Percentiles rank a stretch among this genome's conserved stretches.
phyloP scores from a whole-genome alignment of 2,329 filamentous ascomycete genomes.

The Metarhizium guizhouense region DNA sequence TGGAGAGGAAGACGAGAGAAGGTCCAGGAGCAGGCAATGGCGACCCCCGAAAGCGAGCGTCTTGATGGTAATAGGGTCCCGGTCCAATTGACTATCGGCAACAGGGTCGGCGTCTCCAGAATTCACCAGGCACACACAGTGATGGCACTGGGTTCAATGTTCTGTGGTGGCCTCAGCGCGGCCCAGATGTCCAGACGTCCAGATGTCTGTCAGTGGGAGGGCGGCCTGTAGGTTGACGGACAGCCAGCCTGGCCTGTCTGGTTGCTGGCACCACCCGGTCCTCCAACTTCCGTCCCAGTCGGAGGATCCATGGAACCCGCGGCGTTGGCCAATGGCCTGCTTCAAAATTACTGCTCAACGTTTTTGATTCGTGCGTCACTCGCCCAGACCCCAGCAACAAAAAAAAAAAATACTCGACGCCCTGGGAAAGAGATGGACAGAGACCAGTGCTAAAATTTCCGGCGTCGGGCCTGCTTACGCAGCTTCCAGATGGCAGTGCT shows the following conservation, averaged over 20 bases:
- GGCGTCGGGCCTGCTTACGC: neutral
- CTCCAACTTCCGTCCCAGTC: conserved; percentile 15
- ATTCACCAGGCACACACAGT: too few relatives aligned
- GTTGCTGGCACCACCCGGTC: conserved; percentile 15
- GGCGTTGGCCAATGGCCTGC: conserved; percentile 15
- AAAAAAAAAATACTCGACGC: neutral
- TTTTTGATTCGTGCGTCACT: conserved; percentile 17
- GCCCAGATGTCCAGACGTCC: too few relatives aligned
- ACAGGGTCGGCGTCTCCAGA: too few relatives aligned
- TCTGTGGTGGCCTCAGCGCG: too few relatives aligned
- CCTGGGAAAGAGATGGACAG: neutral
- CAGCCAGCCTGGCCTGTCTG: neutral
- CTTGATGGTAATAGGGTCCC: neutral
- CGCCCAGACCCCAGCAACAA: neutral
- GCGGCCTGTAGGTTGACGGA: too few relatives aligned
- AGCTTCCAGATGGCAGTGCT: neutral
- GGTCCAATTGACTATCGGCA: neutral
- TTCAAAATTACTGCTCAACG: conserved; percentile 18
- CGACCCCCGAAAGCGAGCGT: neutral
- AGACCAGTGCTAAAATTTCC: too few relatives aligned
- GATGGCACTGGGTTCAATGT: too few relatives aligned
- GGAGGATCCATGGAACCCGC: neutral
- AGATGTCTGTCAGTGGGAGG: too few relatives aligned
- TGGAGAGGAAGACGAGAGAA: neutral
- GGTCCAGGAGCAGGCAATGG: neutral